Evolutionary conservation across 1,139 yeast genomes (phyloP), one percentile per base, ranked within the genome.

Genomic region (Sugiyamaella pinicola): DNA sequence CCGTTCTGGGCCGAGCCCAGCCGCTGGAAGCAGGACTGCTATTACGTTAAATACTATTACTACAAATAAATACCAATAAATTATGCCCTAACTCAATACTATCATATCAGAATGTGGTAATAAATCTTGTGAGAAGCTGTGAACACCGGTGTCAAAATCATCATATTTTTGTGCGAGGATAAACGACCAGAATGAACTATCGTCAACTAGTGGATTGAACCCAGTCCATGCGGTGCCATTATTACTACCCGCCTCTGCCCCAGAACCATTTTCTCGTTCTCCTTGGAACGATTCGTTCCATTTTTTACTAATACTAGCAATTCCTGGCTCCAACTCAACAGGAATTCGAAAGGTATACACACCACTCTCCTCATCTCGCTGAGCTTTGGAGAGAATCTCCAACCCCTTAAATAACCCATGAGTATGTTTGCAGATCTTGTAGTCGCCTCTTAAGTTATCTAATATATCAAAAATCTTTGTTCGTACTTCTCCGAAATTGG

Each of bases 361-460:
- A 9, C 46, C 51, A 37, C 9, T 45, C 3, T 47, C 51, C 15
- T 37, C 53, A 5, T 51, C 50, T 13, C 43, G 34, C 22, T 51
- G 50, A 10, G 49, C 49, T 12, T 35, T 12, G 9, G 43, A 34
- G 3, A 51, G 44, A 28, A 51, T 31, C 28, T 51, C 51, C 35
- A 51, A 28, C 5, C 51, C 54, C 26, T 17, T 35, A 26, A 51
- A 42, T 22, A 51, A 35, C 4, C 43, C 42, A 18, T 42, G 46
- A 4, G 54, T 51, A 31, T 46, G 51, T 21, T 41, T 37, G 37
- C 54, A 51, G 13, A 47, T 44, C 13, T 42, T 43, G 17, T 24
- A 33, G 18, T 51, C 51, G 7, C 34, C 38, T 15, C 44, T 35
- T 22, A 51, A 21, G 24, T 38, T 41, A 15, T 51, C 47, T 17